Conservation (phyloP, 1,284 basidiomycete genomes). For the Rhodotorula sp. region DNA sequence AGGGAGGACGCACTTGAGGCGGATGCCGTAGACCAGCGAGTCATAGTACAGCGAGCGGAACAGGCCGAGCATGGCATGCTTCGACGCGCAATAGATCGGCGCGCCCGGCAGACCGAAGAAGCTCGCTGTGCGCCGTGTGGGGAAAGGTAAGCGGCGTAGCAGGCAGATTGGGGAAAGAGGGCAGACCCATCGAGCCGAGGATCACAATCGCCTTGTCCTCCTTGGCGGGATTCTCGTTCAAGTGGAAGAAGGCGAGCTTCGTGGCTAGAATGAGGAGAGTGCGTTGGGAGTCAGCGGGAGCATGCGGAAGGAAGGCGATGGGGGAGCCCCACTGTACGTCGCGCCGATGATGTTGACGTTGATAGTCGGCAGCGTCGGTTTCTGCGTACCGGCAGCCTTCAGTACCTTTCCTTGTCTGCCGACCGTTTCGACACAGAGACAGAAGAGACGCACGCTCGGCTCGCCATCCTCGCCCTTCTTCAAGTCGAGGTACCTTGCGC, state of each 20-base stretch:
- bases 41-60: slow-evolving; percentile 58
- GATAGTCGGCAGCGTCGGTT: slow-evolving; percentile 57
- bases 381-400: slow-evolving; percentile 47
- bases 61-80: slow-evolving; percentile 54
- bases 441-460: slow-evolving; percentile 5
- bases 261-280: slow-evolving; percentile 5
- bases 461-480: slow-evolving; percentile 23
- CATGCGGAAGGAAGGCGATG: not conserved
- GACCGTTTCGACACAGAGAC: too few species aligned
- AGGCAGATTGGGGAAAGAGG: slow-evolving; percentile 45
- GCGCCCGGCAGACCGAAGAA: slow-evolving; percentile 58
- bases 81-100: slow-evolving; percentile 58
- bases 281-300: slow-evolving; percentile 32
- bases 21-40: slow-evolving; percentile 54
- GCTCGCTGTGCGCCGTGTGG: not conserved
- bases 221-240: slow-evolving; percentile 24
- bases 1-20: slow-evolving; percentile 60
- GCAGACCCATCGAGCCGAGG: slow-evolving; percentile 58
- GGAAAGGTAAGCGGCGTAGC: slow-evolving; percentile 14
- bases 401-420: not conserved
- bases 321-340: slow-evolving; percentile 56
- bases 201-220: slow-evolving; percentile 55
- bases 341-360: slow-evolving; percentile 61
- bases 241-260: slow-evolving; percentile 33
- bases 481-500: slow-evolving; percentile 15